A percentile compares a stretch with the other conserved stretches of the same genome.
phyloP scores from a whole-genome alignment of 2,329 filamentous ascomycete species.

The Fusarium sp. region DNA sequence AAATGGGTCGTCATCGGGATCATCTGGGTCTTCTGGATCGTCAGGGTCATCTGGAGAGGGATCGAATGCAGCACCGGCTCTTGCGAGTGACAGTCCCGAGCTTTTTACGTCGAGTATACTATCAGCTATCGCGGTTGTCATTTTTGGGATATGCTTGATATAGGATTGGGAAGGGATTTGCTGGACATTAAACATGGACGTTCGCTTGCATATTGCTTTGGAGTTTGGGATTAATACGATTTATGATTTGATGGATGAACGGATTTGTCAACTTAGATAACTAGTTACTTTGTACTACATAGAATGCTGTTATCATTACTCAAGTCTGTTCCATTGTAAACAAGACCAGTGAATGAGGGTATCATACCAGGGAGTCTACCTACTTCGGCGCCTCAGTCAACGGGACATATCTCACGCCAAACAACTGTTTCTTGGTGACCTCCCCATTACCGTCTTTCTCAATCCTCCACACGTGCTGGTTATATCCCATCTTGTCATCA shows the following conservation, averaged over 20 bases:
- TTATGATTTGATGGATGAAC: slow-evolving; percentile 1
- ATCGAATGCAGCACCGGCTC: slow-evolving; percentile 1
- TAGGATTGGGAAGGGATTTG: neutral
- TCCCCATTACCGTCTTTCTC: slow-evolving; percentile 76
- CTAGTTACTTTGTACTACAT: neutral
- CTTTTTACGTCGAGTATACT: slow-evolving; percentile 22
- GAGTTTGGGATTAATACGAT: slow-evolving; percentile 4
- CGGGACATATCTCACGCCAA: slow-evolving; percentile 81
- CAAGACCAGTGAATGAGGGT: neutral
- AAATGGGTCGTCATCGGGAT: neutral
- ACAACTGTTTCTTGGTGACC: slow-evolving; percentile 70
- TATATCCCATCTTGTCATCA: slow-evolving; percentile 56
- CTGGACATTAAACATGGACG: neutral
- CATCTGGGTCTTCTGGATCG: neutral
- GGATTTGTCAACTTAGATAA: neutral
- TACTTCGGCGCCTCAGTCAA: slow-evolving; percentile 74
- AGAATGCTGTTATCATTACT: neutral
- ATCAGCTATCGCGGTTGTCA: slow-evolving; percentile 26
- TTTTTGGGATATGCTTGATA: slow-evolving; percentile 26
- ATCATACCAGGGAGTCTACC: neutral
- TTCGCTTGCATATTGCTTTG: neutral
- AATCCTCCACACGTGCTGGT: slow-evolving; percentile 78
- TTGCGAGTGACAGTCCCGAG: slow-evolving; percentile 26
- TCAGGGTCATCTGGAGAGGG: neutral
- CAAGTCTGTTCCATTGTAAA: neutral